A percentile compares a stretch with the other conserved stretches of the same genome.
Conservation (phyloP, 2,329 filamentous ascomycete species). For the Colletotrichum sp. region DNA sequence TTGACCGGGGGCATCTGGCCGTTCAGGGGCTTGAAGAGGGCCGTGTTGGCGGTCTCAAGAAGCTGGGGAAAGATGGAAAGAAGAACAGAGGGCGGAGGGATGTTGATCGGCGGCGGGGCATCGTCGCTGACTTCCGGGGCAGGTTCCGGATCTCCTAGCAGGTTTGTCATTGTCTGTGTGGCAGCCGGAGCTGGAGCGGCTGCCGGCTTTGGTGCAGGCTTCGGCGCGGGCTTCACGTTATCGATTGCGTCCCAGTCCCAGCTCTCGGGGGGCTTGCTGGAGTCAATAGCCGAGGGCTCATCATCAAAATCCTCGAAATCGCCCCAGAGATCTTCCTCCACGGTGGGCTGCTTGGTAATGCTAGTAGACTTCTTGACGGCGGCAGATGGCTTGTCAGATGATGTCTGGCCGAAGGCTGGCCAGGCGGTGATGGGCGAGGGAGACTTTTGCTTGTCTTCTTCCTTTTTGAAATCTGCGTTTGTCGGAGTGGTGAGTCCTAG, state of each 20-base stretch:
- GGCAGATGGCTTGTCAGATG: not conserved
- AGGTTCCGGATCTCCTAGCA: not conserved
- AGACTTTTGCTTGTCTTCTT: slow-evolving; percentile 36
- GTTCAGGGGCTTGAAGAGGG: slow-evolving; percentile 69
- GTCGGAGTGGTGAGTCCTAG: slow-evolving; percentile 50
- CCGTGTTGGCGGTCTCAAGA: slow-evolving; percentile 67
- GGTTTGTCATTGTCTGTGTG: not conserved
- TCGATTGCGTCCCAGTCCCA: slow-evolving; percentile 59
- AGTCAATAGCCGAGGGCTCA: slow-evolving; percentile 20
- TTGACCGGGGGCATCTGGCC: slow-evolving; percentile 60
- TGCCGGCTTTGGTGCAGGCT: slow-evolving; percentile 3
- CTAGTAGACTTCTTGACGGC: slow-evolving; percentile 1
- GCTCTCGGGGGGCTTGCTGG: slow-evolving; percentile 27
- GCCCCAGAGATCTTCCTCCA: slow-evolving; percentile 51
- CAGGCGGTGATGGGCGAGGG: slow-evolving; percentile 49
- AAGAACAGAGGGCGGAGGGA: slow-evolving; percentile 86
- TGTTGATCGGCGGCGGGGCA: slow-evolving; percentile 74
- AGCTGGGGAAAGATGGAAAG: slow-evolving; percentile 77
- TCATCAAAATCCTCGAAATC: slow-evolving; percentile 50
- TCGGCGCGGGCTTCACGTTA: slow-evolving; percentile 24
- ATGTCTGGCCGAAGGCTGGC: slow-evolving; percentile 39
- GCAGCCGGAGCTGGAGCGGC: not conserved
- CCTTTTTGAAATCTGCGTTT: slow-evolving; percentile 32
- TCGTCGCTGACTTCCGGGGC: slow-evolving; percentile 27
- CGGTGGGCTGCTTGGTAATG: slow-evolving; percentile 22